A percentile compares a stretch with the other conserved stretches of the same genome.
phyloP scores from a whole-genome alignment of 2,329 filamentous ascomycete species.

The Ophiostoma fasciatum region DNA sequence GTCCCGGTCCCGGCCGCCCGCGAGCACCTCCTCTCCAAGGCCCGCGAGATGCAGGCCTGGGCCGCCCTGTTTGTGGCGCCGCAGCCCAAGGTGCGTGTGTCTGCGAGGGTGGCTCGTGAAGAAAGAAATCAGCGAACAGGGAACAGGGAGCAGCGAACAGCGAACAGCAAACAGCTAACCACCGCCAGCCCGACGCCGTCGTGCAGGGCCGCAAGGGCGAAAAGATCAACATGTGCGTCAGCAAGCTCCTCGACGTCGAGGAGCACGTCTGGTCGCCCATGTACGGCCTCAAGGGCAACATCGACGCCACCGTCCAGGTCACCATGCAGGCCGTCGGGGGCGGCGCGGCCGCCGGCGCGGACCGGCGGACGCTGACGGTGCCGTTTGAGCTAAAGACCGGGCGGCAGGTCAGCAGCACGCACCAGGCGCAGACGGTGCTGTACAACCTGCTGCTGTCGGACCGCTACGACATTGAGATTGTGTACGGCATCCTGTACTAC shows the following conservation, averaged over 20 bases:
- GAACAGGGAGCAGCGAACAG: too few relatives aligned
- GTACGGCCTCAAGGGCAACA: conserved; percentile 94
- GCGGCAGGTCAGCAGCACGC: conserved; percentile 63
- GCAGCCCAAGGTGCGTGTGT: conserved; percentile 46
- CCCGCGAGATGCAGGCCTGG: conserved; percentile 71
- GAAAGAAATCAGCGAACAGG: too few relatives aligned
- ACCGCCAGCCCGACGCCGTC: conserved; percentile 44
- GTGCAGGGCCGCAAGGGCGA: conserved; percentile 68
- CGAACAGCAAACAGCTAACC: too few relatives aligned
- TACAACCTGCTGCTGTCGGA: conserved; percentile 90
- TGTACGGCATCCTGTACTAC: conserved; percentile 87
- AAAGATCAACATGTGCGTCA: conserved; percentile 69
- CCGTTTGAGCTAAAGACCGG: conserved; percentile 96
- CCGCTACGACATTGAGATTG: conserved; percentile 84
- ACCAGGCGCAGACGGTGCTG: conserved; percentile 85
- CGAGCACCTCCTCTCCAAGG: conserved; percentile 69
- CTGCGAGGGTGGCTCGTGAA: too few relatives aligned
- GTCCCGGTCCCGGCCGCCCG: conserved; percentile 57
- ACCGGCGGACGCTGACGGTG: conserved; percentile 52
- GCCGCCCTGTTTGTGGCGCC: conserved; percentile 64
- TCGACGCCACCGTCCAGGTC: conserved; percentile 91
- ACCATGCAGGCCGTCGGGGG: conserved; percentile 42
- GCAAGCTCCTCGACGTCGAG: conserved; percentile 88
- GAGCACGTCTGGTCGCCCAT: conserved; percentile 97
- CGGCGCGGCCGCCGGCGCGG: conserved; percentile 23